Evolutionary conservation across 2,329 filamentous ascomycete species (phyloP).

Genomic region (Penicillium sp.): DNA sequence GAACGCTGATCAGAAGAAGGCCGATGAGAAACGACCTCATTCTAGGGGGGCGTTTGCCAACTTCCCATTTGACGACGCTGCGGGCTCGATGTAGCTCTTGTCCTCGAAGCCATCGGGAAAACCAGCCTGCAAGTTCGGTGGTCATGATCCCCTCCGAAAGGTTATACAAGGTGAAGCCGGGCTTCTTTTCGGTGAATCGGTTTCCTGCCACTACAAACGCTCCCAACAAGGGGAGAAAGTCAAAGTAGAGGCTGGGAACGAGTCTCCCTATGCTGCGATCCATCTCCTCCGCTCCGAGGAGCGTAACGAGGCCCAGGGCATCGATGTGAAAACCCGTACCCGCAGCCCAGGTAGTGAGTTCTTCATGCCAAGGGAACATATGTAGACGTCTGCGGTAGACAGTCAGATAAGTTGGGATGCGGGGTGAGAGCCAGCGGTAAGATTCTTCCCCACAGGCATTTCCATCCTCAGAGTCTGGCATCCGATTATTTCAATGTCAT

Average conservation of each 20-base stretch:
- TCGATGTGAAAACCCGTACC: conserved; percentile 14
- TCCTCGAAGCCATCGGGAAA: conserved; percentile 16
- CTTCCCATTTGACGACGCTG: conserved; percentile 15
- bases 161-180: conserved; percentile 15
- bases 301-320: conserved; percentile 19
- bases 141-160: conserved; percentile 17
- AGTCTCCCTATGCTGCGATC: conserved; percentile 17
- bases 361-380: conserved; percentile 17
- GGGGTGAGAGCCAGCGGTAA: neutral
- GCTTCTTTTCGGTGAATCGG: neutral
- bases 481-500: neutral
- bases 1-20: neutral
- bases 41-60: conserved; percentile 5
- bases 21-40: neutral
- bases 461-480: neutral
- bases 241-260: conserved; percentile 15
- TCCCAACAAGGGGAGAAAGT: conserved; percentile 6
- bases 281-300: conserved; percentile 20
- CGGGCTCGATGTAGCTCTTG: conserved; percentile 15
- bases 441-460: neutral
- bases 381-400: neutral
- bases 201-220: neutral
- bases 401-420: neutral
- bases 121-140: conserved; percentile 18
- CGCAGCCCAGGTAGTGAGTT: conserved; percentile 12